Evolutionary conservation across 169 alveolate genomes (phyloP).

Genomic region (Eimeria acervulina): DNA sequence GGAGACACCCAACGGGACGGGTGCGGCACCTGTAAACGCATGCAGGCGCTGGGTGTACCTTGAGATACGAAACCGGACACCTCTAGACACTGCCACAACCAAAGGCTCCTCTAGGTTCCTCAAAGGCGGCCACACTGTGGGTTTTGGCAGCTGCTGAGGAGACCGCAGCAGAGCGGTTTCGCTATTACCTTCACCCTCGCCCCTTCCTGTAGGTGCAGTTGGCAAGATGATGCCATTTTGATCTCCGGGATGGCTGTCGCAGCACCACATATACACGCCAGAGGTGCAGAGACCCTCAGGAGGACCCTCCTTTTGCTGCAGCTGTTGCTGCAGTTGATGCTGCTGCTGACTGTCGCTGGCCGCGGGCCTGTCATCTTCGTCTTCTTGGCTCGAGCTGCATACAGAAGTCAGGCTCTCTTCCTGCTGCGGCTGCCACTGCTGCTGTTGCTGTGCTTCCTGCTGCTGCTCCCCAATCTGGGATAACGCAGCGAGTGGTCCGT

Average conservation of each 20-base stretch:
- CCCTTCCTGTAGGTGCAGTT: neutral
- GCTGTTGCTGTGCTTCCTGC: neutral
- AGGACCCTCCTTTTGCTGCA: neutral
- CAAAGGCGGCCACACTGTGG: neutral
- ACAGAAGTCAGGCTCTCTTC: neutral
- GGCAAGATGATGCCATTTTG: neutral
- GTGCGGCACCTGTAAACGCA: neutral
- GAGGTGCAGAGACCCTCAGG: neutral
- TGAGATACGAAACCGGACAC: slow-evolving; percentile 74
- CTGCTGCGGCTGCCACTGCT: neutral
- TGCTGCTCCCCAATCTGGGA: slow-evolving; percentile 59
- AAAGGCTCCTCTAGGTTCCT: neutral
- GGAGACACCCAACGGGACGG: neutral
- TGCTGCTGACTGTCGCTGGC: neutral
- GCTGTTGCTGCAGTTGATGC: slow-evolving; percentile 7
- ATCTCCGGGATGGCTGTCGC: neutral
- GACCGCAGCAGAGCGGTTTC: neutral
- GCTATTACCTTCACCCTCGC: neutral
- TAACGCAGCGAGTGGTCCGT: slow-evolving; percentile 44
- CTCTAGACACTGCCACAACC: neutral
- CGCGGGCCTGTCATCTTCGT: neutral
- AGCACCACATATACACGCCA: neutral
- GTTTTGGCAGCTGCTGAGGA: neutral
- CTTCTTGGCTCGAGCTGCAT: neutral
- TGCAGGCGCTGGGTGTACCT: slow-evolving; percentile 79